phyloP scores from a whole-genome alignment of 1,284 basidiomycete genomes.

The Boletus mariae region DNA sequence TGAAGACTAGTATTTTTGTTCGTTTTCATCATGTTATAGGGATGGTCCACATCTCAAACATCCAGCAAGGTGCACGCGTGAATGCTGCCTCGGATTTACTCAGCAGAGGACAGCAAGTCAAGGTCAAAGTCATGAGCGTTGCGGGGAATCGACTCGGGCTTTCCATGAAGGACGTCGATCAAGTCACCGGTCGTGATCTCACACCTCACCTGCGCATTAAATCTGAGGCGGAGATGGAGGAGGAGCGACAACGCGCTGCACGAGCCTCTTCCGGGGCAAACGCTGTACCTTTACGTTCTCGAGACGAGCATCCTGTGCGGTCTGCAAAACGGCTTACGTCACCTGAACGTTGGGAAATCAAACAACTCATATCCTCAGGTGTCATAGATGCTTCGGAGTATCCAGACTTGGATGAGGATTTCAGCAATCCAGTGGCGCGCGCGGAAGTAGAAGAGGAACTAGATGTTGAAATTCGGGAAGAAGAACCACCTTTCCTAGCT shows the following conservation, averaged over 20 bases:
- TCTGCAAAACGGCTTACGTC: conserved; percentile 92
- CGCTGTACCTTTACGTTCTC: conserved; percentile 58
- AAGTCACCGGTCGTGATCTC: conserved; percentile 83
- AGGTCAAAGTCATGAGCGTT: conserved; percentile 94
- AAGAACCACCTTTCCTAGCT: conserved; percentile 93
- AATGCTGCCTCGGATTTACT: conserved; percentile 87
- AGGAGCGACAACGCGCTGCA: conserved; percentile 64
- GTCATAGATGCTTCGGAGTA: conserved; percentile 92
- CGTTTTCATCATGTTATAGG: conserved; percentile 46
- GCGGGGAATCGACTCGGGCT: conserved; percentile 79
- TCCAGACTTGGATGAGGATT: conserved; percentile 93
- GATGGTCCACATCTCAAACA: conserved; percentile 94
- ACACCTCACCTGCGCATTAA: conserved; percentile 92
- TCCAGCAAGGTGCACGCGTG: conserved; percentile 78
- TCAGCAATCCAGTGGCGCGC: conserved; percentile 70
- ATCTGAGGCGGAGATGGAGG: conserved; percentile 87
- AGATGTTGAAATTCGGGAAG: conserved; percentile 95
- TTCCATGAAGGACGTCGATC: conserved; percentile 98
- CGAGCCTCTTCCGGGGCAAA: conserved; percentile 64
- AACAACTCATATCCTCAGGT: conserved; percentile 96
- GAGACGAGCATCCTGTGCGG: conserved; percentile 53
- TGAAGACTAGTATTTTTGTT: neutral
- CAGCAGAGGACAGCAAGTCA: conserved; percentile 80
- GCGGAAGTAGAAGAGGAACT: conserved; percentile 93
- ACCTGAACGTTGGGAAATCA: conserved; percentile 98